phyloP scores from a whole-genome alignment of 1,284 basidiomycete genomes.

The Calocybe gambosa region DNA sequence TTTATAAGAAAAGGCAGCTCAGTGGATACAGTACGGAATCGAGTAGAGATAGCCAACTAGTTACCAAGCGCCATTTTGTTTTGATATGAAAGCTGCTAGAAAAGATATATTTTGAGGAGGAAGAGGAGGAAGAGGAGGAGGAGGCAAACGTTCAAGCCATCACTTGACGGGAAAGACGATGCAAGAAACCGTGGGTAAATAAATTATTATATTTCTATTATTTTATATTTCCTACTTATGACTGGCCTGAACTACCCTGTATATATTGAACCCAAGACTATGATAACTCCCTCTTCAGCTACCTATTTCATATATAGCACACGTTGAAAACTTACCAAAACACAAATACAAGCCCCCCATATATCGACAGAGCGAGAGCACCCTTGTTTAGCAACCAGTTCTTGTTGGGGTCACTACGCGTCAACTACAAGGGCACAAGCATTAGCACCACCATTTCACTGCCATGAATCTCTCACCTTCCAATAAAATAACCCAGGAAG shows the following conservation, averaged over 20 bases:
- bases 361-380: constrained; percentile 65
- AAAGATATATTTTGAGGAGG: not conserved
- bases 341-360: constrained; percentile 78
- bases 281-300: not conserved
- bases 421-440: constrained; percentile 42
- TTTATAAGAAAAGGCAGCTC: constrained; percentile 2
- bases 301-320: not conserved
- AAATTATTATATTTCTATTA: not conserved
- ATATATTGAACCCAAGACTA: constrained; percentile 75
- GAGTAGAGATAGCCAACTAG: constrained; percentile 4
- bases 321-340: constrained; percentile 65
- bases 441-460: not conserved
- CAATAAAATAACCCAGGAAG: constrained; percentile 85
- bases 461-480: constrained; percentile 47
- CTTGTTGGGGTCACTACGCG: constrained; percentile 57
- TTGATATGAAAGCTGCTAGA: constrained; percentile 2
- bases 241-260: constrained; percentile 40
- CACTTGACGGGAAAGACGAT: constrained; percentile 10
- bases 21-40: constrained; percentile 7
- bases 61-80: constrained; percentile 12
- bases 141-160: constrained; percentile 5
- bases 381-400: constrained; percentile 53
- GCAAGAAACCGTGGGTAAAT: constrained; percentile 19
- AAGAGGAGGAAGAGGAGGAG: constrained; percentile 7
- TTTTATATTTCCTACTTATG: constrained; percentile 2